Conservation (phyloP, 75 land plant species). For the Ceratopteris richardii region DNA sequence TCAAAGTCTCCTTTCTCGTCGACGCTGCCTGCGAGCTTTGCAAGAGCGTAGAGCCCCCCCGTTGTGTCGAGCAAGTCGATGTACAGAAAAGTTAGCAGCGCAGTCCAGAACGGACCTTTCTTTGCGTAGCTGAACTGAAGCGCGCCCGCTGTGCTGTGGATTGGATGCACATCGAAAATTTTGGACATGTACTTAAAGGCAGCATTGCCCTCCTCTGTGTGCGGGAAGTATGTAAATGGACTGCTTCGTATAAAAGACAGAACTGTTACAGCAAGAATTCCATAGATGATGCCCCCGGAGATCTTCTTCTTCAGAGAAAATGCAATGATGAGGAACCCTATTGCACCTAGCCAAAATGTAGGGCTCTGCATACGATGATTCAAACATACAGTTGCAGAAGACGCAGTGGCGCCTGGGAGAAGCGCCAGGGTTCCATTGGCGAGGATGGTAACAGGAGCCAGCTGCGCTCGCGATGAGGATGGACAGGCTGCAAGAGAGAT, state of each 20-base stretch:
- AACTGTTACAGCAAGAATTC: constrained; percentile 20
- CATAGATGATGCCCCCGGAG: constrained; percentile 27
- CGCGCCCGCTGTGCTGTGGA: constrained; percentile 23
- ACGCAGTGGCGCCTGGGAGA: constrained; percentile 34
- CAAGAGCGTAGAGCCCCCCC: constrained; percentile 33
- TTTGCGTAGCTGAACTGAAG: constrained; percentile 15
- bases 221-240: constrained; percentile 18
- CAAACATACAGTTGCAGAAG: constrained; percentile 19
- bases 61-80: constrained; percentile 30
- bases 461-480: background rate
- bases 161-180: constrained; percentile 21
- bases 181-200: constrained; percentile 17
- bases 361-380: constrained; percentile 22
- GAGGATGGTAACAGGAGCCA: constrained; percentile 47
- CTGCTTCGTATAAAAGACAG: constrained; percentile 23
- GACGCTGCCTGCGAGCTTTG: constrained; percentile 21
- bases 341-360: constrained; percentile 27
- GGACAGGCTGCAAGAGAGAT: constrained; percentile 35
- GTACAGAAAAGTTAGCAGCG: constrained; percentile 29
- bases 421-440: constrained; percentile 29
- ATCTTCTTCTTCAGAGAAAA: constrained; percentile 10
- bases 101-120: constrained; percentile 15
- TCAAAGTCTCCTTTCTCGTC: constrained; percentile 19
- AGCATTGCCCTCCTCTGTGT: constrained; percentile 7
- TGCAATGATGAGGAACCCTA: constrained; percentile 27